Evolutionary conservation across 1,284 basidiomycete species (phyloP).

Genomic region (Sanghuangporus weigelae): DNA sequence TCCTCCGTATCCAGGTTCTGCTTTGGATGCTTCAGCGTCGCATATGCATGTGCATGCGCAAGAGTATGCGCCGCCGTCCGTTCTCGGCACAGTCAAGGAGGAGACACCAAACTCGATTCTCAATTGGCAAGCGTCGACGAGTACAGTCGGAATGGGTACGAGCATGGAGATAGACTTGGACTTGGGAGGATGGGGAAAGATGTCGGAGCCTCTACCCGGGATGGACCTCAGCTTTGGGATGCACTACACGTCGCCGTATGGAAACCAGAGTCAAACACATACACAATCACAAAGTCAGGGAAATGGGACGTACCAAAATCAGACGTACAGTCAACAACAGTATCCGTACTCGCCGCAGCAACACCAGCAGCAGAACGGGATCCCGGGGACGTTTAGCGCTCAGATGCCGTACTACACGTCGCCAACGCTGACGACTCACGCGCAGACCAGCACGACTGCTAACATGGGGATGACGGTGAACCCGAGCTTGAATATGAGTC

Average conservation of each 20-base stretch:
- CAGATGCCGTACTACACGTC: background rate
- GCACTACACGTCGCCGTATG: background rate
- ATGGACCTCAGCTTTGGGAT: background rate
- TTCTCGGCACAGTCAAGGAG: background rate
- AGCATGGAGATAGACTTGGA: conserved; percentile 4
- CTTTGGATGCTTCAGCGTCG: background rate
- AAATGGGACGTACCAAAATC: background rate
- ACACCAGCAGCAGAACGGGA: background rate
- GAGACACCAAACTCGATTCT: background rate
- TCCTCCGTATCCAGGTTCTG: background rate
- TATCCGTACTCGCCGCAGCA: background rate
- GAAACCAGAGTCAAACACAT: background rate
- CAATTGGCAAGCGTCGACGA: background rate
- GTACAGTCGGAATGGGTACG: background rate
- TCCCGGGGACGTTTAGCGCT: background rate
- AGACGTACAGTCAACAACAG: background rate
- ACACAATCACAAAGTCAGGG: background rate
- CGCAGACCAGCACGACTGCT: background rate
- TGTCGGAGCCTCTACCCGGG: conserved; percentile 10
- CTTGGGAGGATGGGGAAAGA: conserved; percentile 11
- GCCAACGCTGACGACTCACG: background rate
- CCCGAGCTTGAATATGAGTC: background rate
- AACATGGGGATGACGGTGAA: background rate
- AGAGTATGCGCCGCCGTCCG: background rate
- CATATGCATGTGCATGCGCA: background rate